phyloP scores from a whole-genome alignment of 129 eudicot genomes.

The Flaveria robusta region DNA sequence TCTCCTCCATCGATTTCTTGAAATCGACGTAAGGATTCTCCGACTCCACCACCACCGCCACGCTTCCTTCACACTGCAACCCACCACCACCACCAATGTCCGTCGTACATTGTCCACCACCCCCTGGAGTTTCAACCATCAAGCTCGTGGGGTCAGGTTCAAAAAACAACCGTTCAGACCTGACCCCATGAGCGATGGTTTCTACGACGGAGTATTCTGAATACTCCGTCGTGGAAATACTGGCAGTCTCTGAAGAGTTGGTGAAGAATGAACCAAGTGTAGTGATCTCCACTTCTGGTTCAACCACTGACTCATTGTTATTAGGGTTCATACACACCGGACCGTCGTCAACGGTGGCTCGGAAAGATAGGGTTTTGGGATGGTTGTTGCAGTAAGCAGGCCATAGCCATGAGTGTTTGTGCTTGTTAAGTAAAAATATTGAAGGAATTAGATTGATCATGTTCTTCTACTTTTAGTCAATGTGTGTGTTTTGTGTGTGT shows the following conservation, averaged over 20 bases:
- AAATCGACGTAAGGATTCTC: constrained; percentile 76
- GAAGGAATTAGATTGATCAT: constrained; percentile 64
- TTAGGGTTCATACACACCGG: too few species aligned
- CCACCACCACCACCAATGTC: background rate
- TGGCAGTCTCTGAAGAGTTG: constrained; percentile 51
- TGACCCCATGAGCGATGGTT: constrained; percentile 52
- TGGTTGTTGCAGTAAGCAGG: constrained; percentile 69
- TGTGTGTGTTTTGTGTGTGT: background rate
- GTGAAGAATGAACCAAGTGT: constrained; percentile 62
- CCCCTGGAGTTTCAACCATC: constrained; percentile 29
- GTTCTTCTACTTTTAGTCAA: constrained; percentile 42
- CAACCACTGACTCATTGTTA: background rate
- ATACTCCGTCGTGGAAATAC: constrained; percentile 41
- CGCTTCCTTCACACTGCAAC: constrained; percentile 57
- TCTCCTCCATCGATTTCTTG: constrained; percentile 84
- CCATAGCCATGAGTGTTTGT: constrained; percentile 53
- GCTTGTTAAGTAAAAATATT: constrained; percentile 45
- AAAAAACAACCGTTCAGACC: constrained; percentile 66
- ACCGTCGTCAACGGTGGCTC: constrained; percentile 28
- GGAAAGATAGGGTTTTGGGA: constrained; percentile 68
- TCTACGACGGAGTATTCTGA: constrained; percentile 45
- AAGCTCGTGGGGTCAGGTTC: constrained; percentile 55
- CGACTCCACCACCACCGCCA: constrained; percentile 65
- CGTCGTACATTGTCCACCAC: constrained; percentile 18
- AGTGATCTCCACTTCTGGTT: constrained; percentile 15